Conservation (phyloP, 164 flowering plant species). For the Liriodendron chinense region DNA sequence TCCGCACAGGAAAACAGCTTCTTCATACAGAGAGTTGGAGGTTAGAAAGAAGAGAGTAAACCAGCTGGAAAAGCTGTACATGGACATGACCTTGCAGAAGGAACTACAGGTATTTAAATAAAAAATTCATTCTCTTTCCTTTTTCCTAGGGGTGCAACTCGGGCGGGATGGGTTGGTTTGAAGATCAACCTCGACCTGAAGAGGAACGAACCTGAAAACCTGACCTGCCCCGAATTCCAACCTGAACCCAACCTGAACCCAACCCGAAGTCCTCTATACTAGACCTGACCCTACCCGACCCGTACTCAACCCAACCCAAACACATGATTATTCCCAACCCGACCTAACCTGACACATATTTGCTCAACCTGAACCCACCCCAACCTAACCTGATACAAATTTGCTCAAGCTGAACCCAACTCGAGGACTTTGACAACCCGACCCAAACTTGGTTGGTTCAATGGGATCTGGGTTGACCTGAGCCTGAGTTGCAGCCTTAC, state of each 20-base stretch:
- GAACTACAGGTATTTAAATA: constrained; percentile 59
- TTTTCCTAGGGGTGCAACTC: not conserved
- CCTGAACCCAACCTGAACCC: not conserved
- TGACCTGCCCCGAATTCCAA: not conserved
- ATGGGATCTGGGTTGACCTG: too few relatives aligned
- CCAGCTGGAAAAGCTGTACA: constrained; percentile 57
- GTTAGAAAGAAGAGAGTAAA: constrained; percentile 53
- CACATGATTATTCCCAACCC: not conserved
- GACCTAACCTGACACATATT: not conserved
- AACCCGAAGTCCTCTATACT: too few relatives aligned
- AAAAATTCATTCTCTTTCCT: not conserved
- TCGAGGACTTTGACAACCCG: too few relatives aligned
- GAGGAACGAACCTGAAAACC: too few relatives aligned
- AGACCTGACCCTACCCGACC: too few relatives aligned
- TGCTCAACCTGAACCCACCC: too few relatives aligned
- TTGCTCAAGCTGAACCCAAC: too few relatives aligned
- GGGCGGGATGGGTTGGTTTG: not conserved
- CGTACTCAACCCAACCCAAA: too few relatives aligned
- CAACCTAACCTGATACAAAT: too few relatives aligned
- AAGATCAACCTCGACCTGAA: not conserved
- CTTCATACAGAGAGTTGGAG: constrained; percentile 72
- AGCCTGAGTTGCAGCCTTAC: too few relatives aligned
- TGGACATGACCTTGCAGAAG: constrained; percentile 71
- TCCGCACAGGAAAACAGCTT: constrained; percentile 49
- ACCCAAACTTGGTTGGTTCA: too few relatives aligned